Percentiles rank a stretch among this genome's conserved stretches.
Conservation (phyloP, 1,284 basidiomycete genomes). For the Melanopsichium pennsylvanicum region DNA sequence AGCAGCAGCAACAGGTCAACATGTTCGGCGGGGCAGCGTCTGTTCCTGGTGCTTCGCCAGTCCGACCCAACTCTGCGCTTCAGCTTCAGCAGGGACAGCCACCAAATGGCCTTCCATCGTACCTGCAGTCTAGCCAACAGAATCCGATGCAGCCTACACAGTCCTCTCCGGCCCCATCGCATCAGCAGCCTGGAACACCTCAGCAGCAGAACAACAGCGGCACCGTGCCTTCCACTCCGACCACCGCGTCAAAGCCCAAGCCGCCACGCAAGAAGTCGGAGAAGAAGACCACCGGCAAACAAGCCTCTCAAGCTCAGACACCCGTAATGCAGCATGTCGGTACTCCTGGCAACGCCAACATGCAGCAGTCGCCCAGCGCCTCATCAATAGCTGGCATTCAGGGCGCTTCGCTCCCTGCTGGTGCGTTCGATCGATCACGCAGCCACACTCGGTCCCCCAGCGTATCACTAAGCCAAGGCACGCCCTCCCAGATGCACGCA, state of each 20-base stretch:
- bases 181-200: constrained; percentile 38
- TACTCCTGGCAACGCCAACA: constrained; percentile 18
- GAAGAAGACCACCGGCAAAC: constrained; percentile 38
- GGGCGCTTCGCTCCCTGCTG: constrained; percentile 25
- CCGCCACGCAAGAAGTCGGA: constrained; percentile 42
- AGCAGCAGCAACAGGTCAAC: constrained; percentile 15
- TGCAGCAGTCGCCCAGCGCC: constrained; percentile 39
- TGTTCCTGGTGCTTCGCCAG: constrained; percentile 22
- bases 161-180: constrained; percentile 26
- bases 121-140: constrained; percentile 30
- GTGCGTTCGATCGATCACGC: constrained; percentile 45
- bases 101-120: constrained; percentile 41
- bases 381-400: constrained; percentile 41
- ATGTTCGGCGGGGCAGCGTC: constrained; percentile 24
- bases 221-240: constrained; percentile 21
- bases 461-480: constrained; percentile 33
- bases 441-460: constrained; percentile 52
- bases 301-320: constrained; percentile 30
- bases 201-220: constrained; percentile 32
- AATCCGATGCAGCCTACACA: constrained; percentile 24
- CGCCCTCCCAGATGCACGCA: constrained; percentile 41
- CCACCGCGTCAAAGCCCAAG: constrained; percentile 36
- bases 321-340: constrained; percentile 40
- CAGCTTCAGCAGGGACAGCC: constrained; percentile 27
- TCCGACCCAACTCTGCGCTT: constrained; percentile 31